Evolutionary conservation across 1,139 yeast species (phyloP), one percentile per base, ranked within the genome.

Genomic region (Yamadazyma dushanensis): DNA sequence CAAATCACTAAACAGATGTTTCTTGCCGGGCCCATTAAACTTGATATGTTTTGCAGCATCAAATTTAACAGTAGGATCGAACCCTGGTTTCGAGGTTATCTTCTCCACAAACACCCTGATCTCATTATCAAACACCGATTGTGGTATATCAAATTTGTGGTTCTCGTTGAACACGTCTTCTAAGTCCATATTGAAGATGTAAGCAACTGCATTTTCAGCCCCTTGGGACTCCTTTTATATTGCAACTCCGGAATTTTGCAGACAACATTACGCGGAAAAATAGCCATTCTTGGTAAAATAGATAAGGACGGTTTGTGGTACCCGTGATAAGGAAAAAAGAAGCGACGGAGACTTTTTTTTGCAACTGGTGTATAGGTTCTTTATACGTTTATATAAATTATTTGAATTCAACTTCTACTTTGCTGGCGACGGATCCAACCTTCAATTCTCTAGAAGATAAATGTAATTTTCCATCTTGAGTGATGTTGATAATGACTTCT

Each of bases 371-470:
- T n/a, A n/a, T n/a, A n/a, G n/a, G n/a, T n/a, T n/a, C n/a, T n/a
- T n/a, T n/a, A n/a, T n/a, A n/a, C n/a, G n/a, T n/a, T n/a, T n/a
- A n/a, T n/a, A n/a, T n/a, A n/a, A 31, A 24, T 26, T 46, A 44
- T 25, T 45, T 39, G 25, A 46, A 46, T 26, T 36, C 39, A 30
- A 76, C 52, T 51, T 73, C 80, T 40, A 79, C 78, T 56, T 70
- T 76, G 32, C 64, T 77, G 34, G 74, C 74, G 42, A 61, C 64
- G 29, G 70, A 70, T 31, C 90, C 94, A 50, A 80, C 79, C 63
- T 80, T 80, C 57, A 79, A 72, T 61, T 83, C 92, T 63, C 96
- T 83, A 36, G 88, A 96, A 47, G 87, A 78, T 45, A 89, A 79
- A 57, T 83, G 87, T 56, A 92, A 75, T 52, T 78, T 76, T 53